Evolutionary conservation across 495 filamentous ascomycete species (phyloP), one percentile per base, ranked within the genome.

Genomic region (Tuber magnatum): DNA sequence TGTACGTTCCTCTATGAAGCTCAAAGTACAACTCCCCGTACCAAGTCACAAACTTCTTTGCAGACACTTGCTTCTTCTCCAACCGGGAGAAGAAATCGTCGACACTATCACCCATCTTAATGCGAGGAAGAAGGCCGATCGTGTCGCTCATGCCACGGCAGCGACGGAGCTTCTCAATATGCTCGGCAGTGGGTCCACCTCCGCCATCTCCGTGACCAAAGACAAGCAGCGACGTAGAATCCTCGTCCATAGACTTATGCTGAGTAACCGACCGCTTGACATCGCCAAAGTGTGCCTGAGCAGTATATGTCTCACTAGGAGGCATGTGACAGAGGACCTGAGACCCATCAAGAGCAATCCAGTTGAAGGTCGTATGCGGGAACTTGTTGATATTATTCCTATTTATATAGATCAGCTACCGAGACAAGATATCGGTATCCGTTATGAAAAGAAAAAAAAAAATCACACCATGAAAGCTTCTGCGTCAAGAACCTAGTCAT

Each of bases 341-440:
- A 76, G 92, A 96, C 28, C 94, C 94, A 82, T 99, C 95, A 40
- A 97, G 88, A 3, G 93, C 86, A 32, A 99, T 94, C 95, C 95
- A 99, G 81, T 95, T 95, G 86, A 99, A 99, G 1, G 95, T 98
- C 2, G 94, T 97, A 79, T 98, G 95, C 48, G 95, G 95, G 85
- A 99, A 99, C 75, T 92, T 97, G 85, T 99, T 98, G 86, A 99
- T 97, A 83, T 98, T 98, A 84, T 99, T 99, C 88, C 87, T 88
- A 35, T 65, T 65, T 32, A 32, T 65, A 35, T 65, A 65, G 35
- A 65, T 65, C 16, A 65, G 28, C 32, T 35, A 79, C 88, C 88
- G 71, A 65, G 28, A 35, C 28, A 65, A 65, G 35, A 65, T 20
- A 65, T 20, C 56, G 12, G 32, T 65, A 65, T 35, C 56, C 28